Evolutionary conservation across 148 eudicot genomes (phyloP).

Genomic region (Heliamphora exappendiculata): DNA sequence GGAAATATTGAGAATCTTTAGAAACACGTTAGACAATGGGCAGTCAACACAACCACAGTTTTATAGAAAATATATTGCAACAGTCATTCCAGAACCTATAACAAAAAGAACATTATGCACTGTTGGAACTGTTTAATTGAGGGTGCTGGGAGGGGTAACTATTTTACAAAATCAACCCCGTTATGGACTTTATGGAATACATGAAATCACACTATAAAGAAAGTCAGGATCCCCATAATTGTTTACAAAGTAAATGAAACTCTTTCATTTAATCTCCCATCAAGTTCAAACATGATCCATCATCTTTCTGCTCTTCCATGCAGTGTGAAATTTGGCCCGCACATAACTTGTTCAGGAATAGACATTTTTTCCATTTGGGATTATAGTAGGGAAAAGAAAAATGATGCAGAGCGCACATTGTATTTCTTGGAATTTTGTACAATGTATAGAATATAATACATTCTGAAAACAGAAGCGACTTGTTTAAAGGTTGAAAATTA

Average conservation of each 20-base stretch:
- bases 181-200: background rate
- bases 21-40: too few species aligned
- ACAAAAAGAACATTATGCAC: background rate
- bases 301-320: background rate
- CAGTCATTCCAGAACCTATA: background rate
- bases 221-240: background rate
- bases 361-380: background rate
- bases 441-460: background rate
- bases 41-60: too few species aligned
- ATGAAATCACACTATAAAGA: background rate
- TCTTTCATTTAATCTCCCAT: background rate
- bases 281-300: background rate
- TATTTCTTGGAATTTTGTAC: background rate
- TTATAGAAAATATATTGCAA: background rate
- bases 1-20: constrained; percentile 18
- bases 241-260: background rate
- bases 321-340: background rate
- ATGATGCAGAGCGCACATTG: background rate
- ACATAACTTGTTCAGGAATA: background rate
- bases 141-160: background rate
- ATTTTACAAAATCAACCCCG: background rate
- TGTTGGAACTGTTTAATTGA: background rate
- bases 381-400: background rate
- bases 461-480: background rate
- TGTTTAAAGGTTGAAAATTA: background rate